phyloP scores from a whole-genome alignment of 1,139 yeast genomes.

The Geotrichum australiense region DNA sequence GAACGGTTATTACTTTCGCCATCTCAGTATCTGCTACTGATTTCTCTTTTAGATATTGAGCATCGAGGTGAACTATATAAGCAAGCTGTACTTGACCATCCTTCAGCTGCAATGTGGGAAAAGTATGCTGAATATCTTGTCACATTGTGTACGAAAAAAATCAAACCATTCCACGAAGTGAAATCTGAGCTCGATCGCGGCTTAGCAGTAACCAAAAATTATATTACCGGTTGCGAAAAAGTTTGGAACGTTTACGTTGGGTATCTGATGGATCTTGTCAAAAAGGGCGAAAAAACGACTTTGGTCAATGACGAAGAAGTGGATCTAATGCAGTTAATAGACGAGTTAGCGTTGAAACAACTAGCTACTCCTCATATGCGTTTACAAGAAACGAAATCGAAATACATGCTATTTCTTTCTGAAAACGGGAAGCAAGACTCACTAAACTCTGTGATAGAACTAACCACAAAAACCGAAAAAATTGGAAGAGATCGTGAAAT shows the following conservation, averaged over 20 bases:
- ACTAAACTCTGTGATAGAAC: constrained; percentile 37
- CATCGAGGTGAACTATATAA: constrained; percentile 15
- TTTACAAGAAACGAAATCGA: constrained; percentile 40
- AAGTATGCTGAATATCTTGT: constrained; percentile 23
- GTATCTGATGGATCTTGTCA: constrained; percentile 2
- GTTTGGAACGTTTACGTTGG: constrained; percentile 36
- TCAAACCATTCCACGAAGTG: constrained; percentile 14
- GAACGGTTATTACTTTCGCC: constrained; percentile 19
- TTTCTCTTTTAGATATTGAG: constrained; percentile 15
- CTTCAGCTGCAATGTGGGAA: constrained; percentile 22
- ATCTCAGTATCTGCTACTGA: constrained; percentile 28
- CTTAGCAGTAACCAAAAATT: constrained; percentile 33
- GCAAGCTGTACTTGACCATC: constrained; percentile 22
- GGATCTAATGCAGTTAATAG: constrained; percentile 17
- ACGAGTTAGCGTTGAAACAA: constrained; percentile 33
- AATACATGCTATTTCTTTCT: constrained; percentile 43
- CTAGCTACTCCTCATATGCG: constrained; percentile 41
- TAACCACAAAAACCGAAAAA: constrained; percentile 32
- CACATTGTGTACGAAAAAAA: constrained; percentile 12
- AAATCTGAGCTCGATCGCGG: constrained; percentile 15
- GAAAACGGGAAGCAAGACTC: constrained; percentile 36
- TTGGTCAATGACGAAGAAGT: constrained; percentile 12
- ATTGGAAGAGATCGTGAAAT: constrained; percentile 20
- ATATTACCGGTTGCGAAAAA: constrained; percentile 34
- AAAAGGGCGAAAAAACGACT: no score